A percentile compares a stretch with the other conserved stretches of the same genome.
Conservation (phyloP, 306 rosid genomes). For the Luffa acutangula region DNA sequence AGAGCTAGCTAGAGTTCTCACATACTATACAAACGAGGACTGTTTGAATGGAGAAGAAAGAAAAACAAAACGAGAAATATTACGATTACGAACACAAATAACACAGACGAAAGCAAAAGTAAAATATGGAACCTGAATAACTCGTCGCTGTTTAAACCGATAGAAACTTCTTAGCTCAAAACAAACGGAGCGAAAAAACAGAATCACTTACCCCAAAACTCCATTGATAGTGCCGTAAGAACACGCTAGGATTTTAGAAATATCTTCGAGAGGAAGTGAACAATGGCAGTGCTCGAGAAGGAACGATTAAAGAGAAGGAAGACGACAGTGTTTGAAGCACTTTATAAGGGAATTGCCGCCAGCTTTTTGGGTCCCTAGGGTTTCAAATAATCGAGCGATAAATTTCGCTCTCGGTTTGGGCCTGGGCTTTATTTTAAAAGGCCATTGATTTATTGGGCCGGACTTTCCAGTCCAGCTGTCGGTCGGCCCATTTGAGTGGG, state of each 20-base stretch:
- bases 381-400: not conserved
- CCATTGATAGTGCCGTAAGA: slow-evolving; percentile 26
- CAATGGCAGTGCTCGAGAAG: no score
- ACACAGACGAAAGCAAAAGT: not conserved
- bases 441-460: not conserved
- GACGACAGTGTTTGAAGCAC: not conserved
- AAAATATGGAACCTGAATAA: not conserved
- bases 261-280: not conserved
- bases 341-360: slow-evolving; percentile 7
- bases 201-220: slow-evolving; percentile 68
- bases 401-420: not conserved
- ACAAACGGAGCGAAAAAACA: not conserved
- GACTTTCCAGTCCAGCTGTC: not conserved
- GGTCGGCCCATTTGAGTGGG: no score
- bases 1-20: not conserved
- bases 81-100: not conserved
- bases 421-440: not conserved
- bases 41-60: not conserved
- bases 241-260: not conserved
- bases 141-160: not conserved
- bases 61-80: not conserved
- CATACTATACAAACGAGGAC: not conserved
- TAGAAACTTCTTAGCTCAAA: not conserved
- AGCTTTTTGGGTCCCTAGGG: not conserved
- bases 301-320: not conserved